These are phyloP conservation scores for Uncinocarpus reesii DNA, from an alignment of 2,329 filamentous ascomycete genomes.

Conservation along the genomic window DNA sequence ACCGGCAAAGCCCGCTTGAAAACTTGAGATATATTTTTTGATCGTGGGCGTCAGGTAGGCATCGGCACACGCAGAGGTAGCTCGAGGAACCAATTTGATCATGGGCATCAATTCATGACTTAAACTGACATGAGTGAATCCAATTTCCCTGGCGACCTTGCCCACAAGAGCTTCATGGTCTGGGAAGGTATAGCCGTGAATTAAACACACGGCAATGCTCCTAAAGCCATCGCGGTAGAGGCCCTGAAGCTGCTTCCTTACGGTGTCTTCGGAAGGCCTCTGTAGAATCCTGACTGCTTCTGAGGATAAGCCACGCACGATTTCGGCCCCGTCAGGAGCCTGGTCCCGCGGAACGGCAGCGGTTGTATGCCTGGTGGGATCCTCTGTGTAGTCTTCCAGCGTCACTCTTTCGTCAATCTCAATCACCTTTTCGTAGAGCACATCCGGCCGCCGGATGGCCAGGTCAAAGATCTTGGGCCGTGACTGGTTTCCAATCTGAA, in stretches of 20 bases:
- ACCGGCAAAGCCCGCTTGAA: slow-evolving; percentile 69
- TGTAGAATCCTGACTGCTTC: slow-evolving; percentile 63
- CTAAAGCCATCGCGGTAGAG: slow-evolving; percentile 61
- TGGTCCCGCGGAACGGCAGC: slow-evolving; percentile 33
- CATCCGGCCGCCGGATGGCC: slow-evolving; percentile 75
- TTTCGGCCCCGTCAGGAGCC: slow-evolving; percentile 38
- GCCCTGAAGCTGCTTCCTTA: slow-evolving; percentile 51
- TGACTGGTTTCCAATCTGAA: slow-evolving; percentile 83
- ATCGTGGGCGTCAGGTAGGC: slow-evolving; percentile 72
- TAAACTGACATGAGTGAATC: slow-evolving; percentile 71
- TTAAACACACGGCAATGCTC: slow-evolving; percentile 79
- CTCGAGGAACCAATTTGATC: slow-evolving; percentile 69
- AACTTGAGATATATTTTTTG: slow-evolving; percentile 65
- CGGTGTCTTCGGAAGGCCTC: slow-evolving; percentile 46
- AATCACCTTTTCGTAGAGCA: slow-evolving; percentile 74
- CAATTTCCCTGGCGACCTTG: slow-evolving; percentile 64
- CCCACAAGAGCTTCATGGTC: slow-evolving; percentile 73
- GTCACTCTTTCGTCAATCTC: slow-evolving; percentile 88
- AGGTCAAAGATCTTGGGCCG: slow-evolving; percentile 85
- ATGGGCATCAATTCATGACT: slow-evolving; percentile 77
- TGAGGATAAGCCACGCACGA: slow-evolving; percentile 62
- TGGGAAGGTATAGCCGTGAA: slow-evolving; percentile 88
- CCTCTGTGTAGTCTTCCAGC: slow-evolving; percentile 82
- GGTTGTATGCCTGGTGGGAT: slow-evolving; percentile 56
- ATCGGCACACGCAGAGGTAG: slow-evolving; percentile 67